phyloP scores from a whole-genome alignment of 352 stramenopile genomes.

The Saprolegnia diclina region DNA sequence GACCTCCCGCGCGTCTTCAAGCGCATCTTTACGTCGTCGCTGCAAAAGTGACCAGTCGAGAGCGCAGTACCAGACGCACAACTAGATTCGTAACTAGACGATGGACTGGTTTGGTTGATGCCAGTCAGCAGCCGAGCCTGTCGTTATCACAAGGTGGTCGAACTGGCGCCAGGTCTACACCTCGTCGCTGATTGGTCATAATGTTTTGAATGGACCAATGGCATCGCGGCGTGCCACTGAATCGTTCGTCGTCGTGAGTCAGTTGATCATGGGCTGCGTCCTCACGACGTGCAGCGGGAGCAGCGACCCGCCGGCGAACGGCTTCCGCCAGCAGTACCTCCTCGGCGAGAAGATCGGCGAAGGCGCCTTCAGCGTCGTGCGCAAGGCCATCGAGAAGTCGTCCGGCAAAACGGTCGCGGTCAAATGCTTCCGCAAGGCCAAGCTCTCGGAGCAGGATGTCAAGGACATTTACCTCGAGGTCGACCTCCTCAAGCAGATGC shows the following conservation, averaged over 20 bases:
- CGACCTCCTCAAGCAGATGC: constrained; percentile 48
- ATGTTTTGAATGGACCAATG: not conserved
- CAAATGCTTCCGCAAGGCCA: constrained; percentile 54
- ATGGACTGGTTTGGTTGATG: no score
- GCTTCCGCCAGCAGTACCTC: constrained; percentile 53
- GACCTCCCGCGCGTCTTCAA: constrained; percentile 79
- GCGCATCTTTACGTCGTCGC: constrained; percentile 55
- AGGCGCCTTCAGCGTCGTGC: constrained; percentile 58
- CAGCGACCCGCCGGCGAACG: not conserved
- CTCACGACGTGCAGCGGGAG: not conserved
- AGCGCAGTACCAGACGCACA: no score
- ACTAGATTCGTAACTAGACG: no score
- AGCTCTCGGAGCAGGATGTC: constrained; percentile 43
- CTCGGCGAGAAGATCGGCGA: constrained; percentile 51
- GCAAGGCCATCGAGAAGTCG: constrained; percentile 40
- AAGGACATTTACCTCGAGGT: constrained; percentile 71
- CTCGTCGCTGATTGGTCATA: not conserved
- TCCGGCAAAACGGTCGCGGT: constrained; percentile 48
- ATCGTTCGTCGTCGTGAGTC: not conserved
- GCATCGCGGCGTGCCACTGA: not conserved
- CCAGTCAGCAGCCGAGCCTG: no score
- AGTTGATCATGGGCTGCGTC: not conserved
- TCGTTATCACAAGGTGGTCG: no score
- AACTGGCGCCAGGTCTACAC: no score
- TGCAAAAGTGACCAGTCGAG: not conserved